Conservation (phyloP, 2,329 filamentous ascomycete genomes). For the Monilinia vaccinii-corymbosi region DNA sequence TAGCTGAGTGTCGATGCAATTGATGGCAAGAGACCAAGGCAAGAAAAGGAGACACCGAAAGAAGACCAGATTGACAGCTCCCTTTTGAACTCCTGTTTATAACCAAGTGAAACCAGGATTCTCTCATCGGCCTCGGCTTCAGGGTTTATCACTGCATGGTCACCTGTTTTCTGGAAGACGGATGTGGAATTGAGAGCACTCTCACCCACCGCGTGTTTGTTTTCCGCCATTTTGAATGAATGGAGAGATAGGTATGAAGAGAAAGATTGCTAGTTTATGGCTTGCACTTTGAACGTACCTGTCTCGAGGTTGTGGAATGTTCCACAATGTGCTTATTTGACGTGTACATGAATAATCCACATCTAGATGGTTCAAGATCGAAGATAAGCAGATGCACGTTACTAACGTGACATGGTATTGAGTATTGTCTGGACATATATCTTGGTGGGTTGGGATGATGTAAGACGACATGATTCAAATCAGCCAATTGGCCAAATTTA, state of each 20-base stretch:
- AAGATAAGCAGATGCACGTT: background rate
- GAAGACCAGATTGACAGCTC: conserved; percentile 27
- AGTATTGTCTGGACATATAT: background rate
- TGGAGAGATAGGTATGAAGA: background rate
- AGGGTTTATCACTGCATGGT: conserved; percentile 11
- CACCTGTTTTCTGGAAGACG: conserved; percentile 7
- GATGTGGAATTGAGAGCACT: conserved; percentile 9
- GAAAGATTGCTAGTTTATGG: background rate
- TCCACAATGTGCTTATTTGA: background rate
- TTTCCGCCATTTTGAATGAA: background rate
- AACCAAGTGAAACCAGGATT: conserved; percentile 17
- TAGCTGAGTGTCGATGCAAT: conserved; percentile 32
- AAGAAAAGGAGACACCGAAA: conserved; percentile 31
- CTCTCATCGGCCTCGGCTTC: conserved; percentile 14
- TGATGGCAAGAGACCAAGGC: conserved; percentile 32
- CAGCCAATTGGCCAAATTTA: background rate
- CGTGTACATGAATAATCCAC: background rate
- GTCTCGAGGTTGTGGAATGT: background rate
- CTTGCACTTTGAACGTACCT: background rate
- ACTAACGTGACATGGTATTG: background rate
- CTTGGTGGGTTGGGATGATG: background rate
- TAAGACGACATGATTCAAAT: background rate
- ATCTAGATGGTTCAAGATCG: background rate
- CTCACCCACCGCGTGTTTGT: conserved; percentile 8
- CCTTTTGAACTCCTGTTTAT: conserved; percentile 29